Base-by-base conservation (phyloP, 2,329 filamentous ascomycete species). In the Lachnellula hyalina region DNA sequence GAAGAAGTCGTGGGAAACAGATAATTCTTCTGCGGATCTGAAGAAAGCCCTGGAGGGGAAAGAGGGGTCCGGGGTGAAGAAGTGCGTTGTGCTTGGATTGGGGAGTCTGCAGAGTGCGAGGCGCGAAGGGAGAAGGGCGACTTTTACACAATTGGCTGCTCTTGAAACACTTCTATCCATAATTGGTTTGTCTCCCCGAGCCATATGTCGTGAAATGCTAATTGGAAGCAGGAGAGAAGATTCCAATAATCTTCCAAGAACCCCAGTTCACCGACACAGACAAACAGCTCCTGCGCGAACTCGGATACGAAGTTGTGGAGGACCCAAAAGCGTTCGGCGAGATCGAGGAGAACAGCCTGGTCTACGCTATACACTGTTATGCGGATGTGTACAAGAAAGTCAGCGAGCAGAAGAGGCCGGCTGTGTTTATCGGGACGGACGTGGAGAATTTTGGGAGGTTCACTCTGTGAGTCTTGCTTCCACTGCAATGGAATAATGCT, bases 341-440 rank as follows among this genome's bases (percentile, higher is more conserved):
- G 7, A 61, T 70, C 17, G 54, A 48, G 12, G 59, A 58, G 12
- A 55, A 56, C 15, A 66, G 59, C 32, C 49, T 70, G 45, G 66
- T 69, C 1, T 70, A 68, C 56, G 68, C 67, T 1, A 66, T 70
- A 34, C 68, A 70, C 55, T 70, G 68, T 52, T 70, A 70, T 54
- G 60, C 58, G 8, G 44, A 59, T 14, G 54, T 70, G 5, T 70
- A 70, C 42, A 58, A 62, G 25, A 32, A 62, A 15, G 51, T 68
- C 41, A 56, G 57, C 34, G 58, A 63, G 34, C 58, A 55, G 15
- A 40, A 54, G 11, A 59, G 47, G 41, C 66, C 68, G 6, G 61
- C 58, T 15, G 54, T 67, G 1, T 49, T 70, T 25, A 62, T 70
- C 46, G 61, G 64, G 15, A 70, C 67, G 2, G 64, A 68, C 49